Evolutionary conservation across 1,284 basidiomycete species (phyloP), one percentile per base, ranked within the genome.

Genomic region (Cutaneotrichosporon spelunceum): DNA sequence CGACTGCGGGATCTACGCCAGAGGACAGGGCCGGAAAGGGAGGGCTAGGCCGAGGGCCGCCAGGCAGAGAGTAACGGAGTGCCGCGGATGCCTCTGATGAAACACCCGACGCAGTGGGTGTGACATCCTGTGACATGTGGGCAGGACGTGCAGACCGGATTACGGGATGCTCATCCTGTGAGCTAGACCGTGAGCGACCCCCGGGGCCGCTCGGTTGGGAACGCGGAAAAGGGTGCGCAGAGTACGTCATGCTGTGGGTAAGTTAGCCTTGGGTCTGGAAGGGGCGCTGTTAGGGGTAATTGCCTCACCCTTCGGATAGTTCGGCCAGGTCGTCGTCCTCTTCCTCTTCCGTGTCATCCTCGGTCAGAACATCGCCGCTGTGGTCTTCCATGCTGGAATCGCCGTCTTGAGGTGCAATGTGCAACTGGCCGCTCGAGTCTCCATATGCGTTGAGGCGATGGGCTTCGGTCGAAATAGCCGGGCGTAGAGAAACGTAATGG

Each of bases 391-490:
- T 29, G 36, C 57, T 60, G 21, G 57, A 60, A 56, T 65, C 67
- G 11, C 65, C 63, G 26, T 65, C 61, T 53, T 61, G 61, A 7
- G 65, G 62, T 1, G 63, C 66, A 29, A 65, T 63, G 59, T 67
- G 66, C n/a, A 65, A 63, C 50, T 65, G 63, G 16, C 63, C 72
- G 62, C 70, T 72, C 19, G 71, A 72, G 39, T 76, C 75, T 24
- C 92, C 90, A 78, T 91, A 93, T 67, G 90, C 88, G 77, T 93
- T 91, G 36, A 93, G 83, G 81, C 89, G 90, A 78, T 92, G 89
- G 63, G 90, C 90, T 82, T 93, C 91, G 56, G 88, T 86, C 66
- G 87, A 86, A 47, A 90, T 91, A 21, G 89, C 88, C 57, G 91
- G 91, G 69, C 90, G 87, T 68, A 93, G 90, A 68, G 78, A 75